phyloP scores from a whole-genome alignment of 257 asterid genomes.

The Oldenlandia corymbosa region DNA sequence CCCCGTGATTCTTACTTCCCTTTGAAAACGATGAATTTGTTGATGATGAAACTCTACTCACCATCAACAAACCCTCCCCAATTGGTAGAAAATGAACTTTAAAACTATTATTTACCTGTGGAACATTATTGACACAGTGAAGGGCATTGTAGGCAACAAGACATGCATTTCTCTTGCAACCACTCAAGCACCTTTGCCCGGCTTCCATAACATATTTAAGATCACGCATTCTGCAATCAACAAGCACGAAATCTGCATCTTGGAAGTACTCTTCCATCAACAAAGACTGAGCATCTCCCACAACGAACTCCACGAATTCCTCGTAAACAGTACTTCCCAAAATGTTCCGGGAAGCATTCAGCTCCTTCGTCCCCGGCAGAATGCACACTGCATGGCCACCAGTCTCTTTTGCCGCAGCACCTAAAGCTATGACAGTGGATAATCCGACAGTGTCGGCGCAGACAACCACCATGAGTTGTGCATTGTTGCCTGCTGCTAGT shows the following conservation, averaged over 20 bases:
- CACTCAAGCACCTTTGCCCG: slow-evolving; percentile 4
- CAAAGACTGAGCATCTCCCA: slow-evolving; percentile 12
- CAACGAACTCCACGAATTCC: slow-evolving; percentile 14
- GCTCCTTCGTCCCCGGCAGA: slow-evolving; percentile 9
- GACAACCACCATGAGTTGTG: slow-evolving; percentile 20
- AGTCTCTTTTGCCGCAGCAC: slow-evolving; percentile 22
- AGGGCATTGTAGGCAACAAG: slow-evolving; percentile 24
- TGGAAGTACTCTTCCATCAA: slow-evolving; percentile 10
- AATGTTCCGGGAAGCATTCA: slow-evolving; percentile 13
- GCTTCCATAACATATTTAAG: slow-evolving; percentile 5
- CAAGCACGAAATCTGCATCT: slow-evolving; percentile 25
- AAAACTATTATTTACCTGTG: slow-evolving; percentile 1
- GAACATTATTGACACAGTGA: slow-evolving; percentile 8
- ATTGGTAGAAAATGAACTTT: slow-evolving; percentile 21
- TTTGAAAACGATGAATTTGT: background rate
- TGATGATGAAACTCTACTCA: slow-evolving; percentile 3
- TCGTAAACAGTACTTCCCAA: background rate
- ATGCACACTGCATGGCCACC: slow-evolving; percentile 22
- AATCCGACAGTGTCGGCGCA: slow-evolving; percentile 13
- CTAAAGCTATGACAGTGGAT: slow-evolving; percentile 14
- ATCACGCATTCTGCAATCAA: slow-evolving; percentile 22
- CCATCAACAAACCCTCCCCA: slow-evolving; percentile 23
- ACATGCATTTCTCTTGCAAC: slow-evolving; percentile 3
- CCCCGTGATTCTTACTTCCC: background rate
- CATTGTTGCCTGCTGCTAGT: slow-evolving; percentile 26